These are phyloP conservation scores for Geotrichum aggregatum DNA, from an alignment of 1,139 yeast genomes.

Conservation along the genomic window DNA sequence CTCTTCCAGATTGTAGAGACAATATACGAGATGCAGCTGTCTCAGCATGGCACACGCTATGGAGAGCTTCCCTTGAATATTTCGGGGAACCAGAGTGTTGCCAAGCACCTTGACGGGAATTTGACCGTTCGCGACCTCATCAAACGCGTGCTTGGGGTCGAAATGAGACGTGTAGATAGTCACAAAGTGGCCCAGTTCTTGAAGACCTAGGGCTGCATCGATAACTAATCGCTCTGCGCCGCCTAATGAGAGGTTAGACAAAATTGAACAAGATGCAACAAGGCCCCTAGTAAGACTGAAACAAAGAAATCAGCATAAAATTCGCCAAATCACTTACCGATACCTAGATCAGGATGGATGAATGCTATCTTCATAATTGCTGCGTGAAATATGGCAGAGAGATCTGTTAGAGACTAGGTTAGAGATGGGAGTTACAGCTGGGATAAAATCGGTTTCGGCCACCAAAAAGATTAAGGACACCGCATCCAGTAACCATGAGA, in stretches of 20 bases:
- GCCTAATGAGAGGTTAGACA: slow-evolving; percentile 39
- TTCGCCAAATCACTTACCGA: slow-evolving; percentile 41
- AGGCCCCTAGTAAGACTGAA: not conserved
- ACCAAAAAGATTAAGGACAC: not conserved
- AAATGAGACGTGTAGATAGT: slow-evolving; percentile 84
- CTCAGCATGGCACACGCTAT: slow-evolving; percentile 81
- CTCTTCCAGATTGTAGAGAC: slow-evolving; percentile 50
- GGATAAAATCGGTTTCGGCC: not conserved
- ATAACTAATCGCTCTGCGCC: slow-evolving; percentile 96
- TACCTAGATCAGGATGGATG: slow-evolving; percentile 93
- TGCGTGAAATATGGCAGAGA: not conserved
- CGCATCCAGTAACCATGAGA: too few species aligned
- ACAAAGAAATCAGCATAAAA: not conserved
- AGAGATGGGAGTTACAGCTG: not conserved
- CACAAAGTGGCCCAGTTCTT: slow-evolving; percentile 62
- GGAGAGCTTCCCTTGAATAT: slow-evolving; percentile 59
- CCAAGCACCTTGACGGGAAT: slow-evolving; percentile 72
- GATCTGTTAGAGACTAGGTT: not conserved
- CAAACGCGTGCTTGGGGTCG: slow-evolving; percentile 81
- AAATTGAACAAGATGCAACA: too few species aligned
- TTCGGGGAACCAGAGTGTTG: slow-evolving; percentile 68
- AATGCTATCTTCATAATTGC: slow-evolving; percentile 61
- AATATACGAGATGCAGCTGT: slow-evolving; percentile 63
- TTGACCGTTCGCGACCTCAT: slow-evolving; percentile 61
- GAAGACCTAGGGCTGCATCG: slow-evolving; percentile 88